Percentiles rank a stretch among this genome's conserved stretches.
Conservation (phyloP, 2,329 filamentous ascomycete genomes). For the Beauveria rudraprayagi region DNA sequence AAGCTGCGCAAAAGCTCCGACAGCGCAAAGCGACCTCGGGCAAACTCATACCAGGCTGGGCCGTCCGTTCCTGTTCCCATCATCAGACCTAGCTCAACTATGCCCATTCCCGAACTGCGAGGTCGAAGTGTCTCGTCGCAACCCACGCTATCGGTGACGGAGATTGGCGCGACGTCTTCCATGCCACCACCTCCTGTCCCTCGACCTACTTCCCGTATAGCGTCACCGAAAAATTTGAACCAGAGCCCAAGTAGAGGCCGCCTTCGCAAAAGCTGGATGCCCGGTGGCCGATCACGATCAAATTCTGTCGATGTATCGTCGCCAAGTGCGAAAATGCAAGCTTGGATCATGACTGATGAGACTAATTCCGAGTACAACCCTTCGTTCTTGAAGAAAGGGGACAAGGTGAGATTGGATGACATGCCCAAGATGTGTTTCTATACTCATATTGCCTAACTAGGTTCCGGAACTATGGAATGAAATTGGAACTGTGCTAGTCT, state of each 20-base stretch:
- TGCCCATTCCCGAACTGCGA: conserved; percentile 30
- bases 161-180: conserved; percentile 1
- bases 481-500: conserved; percentile 47
- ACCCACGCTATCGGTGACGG: conserved; percentile 21
- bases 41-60: conserved; percentile 24
- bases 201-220: neutral
- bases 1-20: conserved; percentile 26
- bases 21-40: conserved; percentile 22
- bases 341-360: conserved; percentile 50
- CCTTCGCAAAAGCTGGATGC: conserved; percentile 46
- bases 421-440: conserved; percentile 9
- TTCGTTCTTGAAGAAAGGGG: conserved; percentile 40
- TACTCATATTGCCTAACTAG: conserved; percentile 26
- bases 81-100: conserved; percentile 21
- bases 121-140: conserved; percentile 42
- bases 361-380: conserved; percentile 49
- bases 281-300: conserved; percentile 43
- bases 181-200: conserved; percentile 6
- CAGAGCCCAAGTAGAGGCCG: conserved; percentile 39
- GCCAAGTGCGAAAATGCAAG: conserved; percentile 20
- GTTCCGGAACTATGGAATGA: conserved; percentile 62
- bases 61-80: conserved; percentile 18
- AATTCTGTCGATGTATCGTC: conserved; percentile 32
- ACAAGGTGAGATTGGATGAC: conserved; percentile 36
- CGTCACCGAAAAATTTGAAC: conserved; percentile 24